Evolutionary conservation across 768 basidiomycete species (phyloP).

Genomic region (Tulasnella sp.): DNA sequence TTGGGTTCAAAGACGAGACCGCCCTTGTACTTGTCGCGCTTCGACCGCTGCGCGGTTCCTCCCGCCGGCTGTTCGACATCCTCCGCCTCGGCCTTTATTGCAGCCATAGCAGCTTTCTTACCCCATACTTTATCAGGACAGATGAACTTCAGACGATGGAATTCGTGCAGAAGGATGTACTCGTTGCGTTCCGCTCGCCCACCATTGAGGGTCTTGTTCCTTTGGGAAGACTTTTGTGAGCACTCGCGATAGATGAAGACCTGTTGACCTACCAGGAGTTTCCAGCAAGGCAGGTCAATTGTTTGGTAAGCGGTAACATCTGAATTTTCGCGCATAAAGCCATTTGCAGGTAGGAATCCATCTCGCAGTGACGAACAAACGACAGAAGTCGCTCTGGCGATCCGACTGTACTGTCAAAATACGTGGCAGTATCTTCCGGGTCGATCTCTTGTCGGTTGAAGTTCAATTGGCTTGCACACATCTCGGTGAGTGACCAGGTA

Average conservation of each 20-base stretch:
- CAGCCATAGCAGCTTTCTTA: conserved; percentile 43
- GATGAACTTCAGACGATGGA: conserved; percentile 89
- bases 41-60: conserved; percentile 41
- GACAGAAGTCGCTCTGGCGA: conserved; percentile 67
- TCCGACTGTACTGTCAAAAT: conserved; percentile 72
- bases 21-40: conserved; percentile 94
- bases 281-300: conserved; percentile 89
- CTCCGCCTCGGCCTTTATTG: conserved; percentile 38
- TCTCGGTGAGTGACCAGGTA: conserved; percentile 96
- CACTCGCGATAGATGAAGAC: not conserved
- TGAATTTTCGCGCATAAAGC: conserved; percentile 91
- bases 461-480: conserved; percentile 84
- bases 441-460: conserved; percentile 87
- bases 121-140: conserved; percentile 90
- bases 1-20: conserved; percentile 97
- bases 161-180: conserved; percentile 96
- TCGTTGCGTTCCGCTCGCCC: conserved; percentile 98
- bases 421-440: conserved; percentile 83
- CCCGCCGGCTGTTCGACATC: conserved; percentile 33
- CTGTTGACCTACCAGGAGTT: conserved; percentile 72
- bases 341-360: conserved; percentile 96
- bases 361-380: conserved; percentile 86
- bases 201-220: conserved; percentile 95
- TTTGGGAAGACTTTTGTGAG: conserved; percentile 26
- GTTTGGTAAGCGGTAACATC: conserved; percentile 80